These are phyloP conservation scores for Eutrema salsugineum DNA, from an alignment of 441 rosid species.

Conservation along the genomic window DNA sequence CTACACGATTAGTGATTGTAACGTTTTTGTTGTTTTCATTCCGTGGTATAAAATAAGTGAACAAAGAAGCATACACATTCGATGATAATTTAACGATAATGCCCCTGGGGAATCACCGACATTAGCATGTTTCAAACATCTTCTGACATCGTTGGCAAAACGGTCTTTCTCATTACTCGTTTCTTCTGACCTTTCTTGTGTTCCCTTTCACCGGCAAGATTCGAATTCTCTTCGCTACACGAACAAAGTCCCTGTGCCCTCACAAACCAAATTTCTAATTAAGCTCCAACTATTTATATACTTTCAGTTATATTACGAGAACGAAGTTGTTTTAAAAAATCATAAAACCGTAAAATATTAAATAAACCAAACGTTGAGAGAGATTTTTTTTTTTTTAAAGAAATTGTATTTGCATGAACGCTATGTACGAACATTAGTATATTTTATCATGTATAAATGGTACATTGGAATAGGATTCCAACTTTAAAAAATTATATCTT, in stretches of 20 bases:
- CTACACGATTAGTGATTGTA: background rate
- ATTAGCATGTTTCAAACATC: constrained; percentile 13
- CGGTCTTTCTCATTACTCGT: constrained; percentile 14
- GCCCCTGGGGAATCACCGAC: background rate
- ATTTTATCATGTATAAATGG: background rate
- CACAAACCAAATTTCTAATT: constrained; percentile 18
- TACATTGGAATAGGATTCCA: too few species aligned
- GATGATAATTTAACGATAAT: constrained; percentile 4
- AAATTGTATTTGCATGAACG: constrained; percentile 5
- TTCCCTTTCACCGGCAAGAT: constrained; percentile 69
- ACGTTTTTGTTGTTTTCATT: background rate
- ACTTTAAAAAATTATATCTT: too few species aligned
- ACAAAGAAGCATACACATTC: background rate
- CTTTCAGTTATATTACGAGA: background rate
- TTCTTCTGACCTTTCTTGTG: constrained; percentile 44
- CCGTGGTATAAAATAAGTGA: background rate
- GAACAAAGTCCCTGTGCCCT: constrained; percentile 69
- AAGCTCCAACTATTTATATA: background rate
- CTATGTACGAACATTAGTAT: background rate
- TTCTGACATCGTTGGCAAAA: constrained; percentile 20
- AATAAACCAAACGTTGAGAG: background rate
- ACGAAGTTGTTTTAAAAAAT: background rate
- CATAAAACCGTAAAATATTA: background rate
- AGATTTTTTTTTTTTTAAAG: background rate
- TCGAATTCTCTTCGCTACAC: constrained; percentile 87